These are phyloP conservation scores for Cyanodermella asteris DNA, from an alignment of 2,329 filamentous ascomycete genomes.

Conservation along the genomic window DNA sequence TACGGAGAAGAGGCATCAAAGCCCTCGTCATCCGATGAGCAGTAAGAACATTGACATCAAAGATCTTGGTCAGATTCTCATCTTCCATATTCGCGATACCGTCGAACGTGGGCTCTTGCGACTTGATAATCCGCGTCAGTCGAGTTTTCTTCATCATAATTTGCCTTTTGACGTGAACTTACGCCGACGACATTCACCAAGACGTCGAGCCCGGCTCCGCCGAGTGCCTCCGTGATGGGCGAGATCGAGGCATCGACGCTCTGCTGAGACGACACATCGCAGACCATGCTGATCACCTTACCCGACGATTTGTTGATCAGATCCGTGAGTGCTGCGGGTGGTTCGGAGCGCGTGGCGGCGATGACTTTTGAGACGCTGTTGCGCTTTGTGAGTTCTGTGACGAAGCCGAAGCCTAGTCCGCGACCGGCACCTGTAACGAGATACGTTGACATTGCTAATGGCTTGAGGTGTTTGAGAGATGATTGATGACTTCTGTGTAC, in stretches of 20 bases:
- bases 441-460: conserved; percentile 14
- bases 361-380: too few species aligned
- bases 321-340: conserved; percentile 13
- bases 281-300: conserved; percentile 15
- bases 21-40: conserved; percentile 18
- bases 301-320: conserved; percentile 15
- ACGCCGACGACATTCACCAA: conserved; percentile 25
- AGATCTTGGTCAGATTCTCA: conserved; percentile 17
- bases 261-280: conserved; percentile 17
- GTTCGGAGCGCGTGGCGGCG: conserved; percentile 18
- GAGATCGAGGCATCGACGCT: conserved; percentile 16
- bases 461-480: too few species aligned
- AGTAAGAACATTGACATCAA: conserved; percentile 21
- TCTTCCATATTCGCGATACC: conserved; percentile 6
- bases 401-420: conserved; percentile 17
- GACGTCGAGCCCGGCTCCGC: conserved; percentile 22
- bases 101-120: neutral
- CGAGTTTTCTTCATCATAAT: conserved; percentile 10
- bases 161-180: conserved; percentile 16
- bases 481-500: too few species aligned
- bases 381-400: conserved; percentile 11
- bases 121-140: neutral
- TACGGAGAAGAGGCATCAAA: conserved; percentile 18
- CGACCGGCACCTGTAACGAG: conserved; percentile 17
- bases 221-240: conserved; percentile 14